Base-by-base conservation (phyloP, 257 asterid species). In the Linderniella brevidens region DNA sequence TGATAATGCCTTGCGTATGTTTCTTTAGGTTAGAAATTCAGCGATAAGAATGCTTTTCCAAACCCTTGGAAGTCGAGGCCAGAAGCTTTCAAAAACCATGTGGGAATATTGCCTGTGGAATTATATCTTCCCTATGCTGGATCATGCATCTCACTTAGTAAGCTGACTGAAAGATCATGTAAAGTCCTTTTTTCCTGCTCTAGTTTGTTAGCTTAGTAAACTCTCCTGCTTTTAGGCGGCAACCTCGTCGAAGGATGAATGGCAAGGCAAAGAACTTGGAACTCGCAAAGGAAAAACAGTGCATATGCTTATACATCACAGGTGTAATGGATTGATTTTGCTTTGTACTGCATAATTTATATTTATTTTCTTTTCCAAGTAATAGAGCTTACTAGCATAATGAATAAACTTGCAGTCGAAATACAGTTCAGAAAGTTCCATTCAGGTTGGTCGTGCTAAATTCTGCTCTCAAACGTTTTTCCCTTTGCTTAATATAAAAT, bases 241-340 rank as follows among this genome's bases (percentile, higher is more conserved):
- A 55, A 80, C 97, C 41, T 88, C 97, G n/a, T 88, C 97, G 37
- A 84, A 76, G 72, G 93, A 77, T 70, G 97, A 88, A 73, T 83
- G 95, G 95, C 92, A 83, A 25, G 97, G 97, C 53, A 88, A 78
- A 67, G 97, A 88, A 70, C 94, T 88, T 61, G 97, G 97, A 71
- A 88, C 86, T 54, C 86, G 75, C 64, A 81, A 83, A 65, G 97
- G 97, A 57, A 88, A 83, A 80, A 90, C 97, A 37, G 86, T 88
- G 50, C 97, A 88, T 67, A 88, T 88, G 97, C 97, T 84, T 55
- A 84, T 88, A 78, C 97, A 88, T 70, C 97, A 88, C 68, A 88
- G 97, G 97, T 88, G 51, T 54, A 20, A 38, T 48, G 36, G 14
- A 48, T 29, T 50, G 61, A 18, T 58, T 55, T 56, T 64, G 52